A percentile compares a stretch with the other conserved stretches of the same genome.
Evolutionary conservation across 768 basidiomycete species (phyloP).

Genomic region (Naganishia randhawae): DNA sequence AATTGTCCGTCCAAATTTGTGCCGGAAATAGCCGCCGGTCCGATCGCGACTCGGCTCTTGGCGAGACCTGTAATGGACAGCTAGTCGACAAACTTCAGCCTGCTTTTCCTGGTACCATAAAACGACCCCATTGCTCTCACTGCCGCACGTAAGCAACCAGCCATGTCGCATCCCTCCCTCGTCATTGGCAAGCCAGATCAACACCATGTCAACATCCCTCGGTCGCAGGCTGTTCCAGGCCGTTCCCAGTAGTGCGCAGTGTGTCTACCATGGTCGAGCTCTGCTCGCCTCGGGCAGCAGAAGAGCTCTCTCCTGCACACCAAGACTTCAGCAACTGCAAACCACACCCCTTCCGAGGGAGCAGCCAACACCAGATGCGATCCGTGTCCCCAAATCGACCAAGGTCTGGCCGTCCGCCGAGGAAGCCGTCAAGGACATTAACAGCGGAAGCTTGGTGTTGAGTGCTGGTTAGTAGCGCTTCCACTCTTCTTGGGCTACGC

Average conservation of each 20-base stretch:
- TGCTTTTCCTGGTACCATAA: not conserved
- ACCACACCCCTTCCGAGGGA: not conserved
- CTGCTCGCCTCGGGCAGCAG: not conserved
- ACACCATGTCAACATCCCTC: not conserved
- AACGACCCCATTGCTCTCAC: not conserved
- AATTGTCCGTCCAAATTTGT: no score
- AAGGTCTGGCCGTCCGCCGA: slow-evolving; percentile 36
- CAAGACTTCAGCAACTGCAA: not conserved
- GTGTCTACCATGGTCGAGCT: not conserved
- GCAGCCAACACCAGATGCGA: not conserved
- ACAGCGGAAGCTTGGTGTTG: slow-evolving; percentile 37
- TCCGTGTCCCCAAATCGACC: not conserved
- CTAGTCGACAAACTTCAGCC: no score
- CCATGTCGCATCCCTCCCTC: not conserved
- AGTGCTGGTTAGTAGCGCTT: slow-evolving; percentile 35
- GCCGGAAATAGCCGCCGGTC: no score
- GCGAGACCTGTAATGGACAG: no score
- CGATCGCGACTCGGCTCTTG: no score
- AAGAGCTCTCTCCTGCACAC: not conserved
- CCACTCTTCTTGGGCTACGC: not conserved
- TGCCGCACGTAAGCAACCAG: not conserved
- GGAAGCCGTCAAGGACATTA: slow-evolving; percentile 41
- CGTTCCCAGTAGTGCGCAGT: not conserved
- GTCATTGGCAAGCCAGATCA: not conserved
- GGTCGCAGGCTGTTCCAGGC: not conserved